Evolutionary conservation across 176 grass and related monocot species (phyloP), one percentile per base, ranked within the genome.

Genomic region (Alopecurus myosuroides): DNA sequence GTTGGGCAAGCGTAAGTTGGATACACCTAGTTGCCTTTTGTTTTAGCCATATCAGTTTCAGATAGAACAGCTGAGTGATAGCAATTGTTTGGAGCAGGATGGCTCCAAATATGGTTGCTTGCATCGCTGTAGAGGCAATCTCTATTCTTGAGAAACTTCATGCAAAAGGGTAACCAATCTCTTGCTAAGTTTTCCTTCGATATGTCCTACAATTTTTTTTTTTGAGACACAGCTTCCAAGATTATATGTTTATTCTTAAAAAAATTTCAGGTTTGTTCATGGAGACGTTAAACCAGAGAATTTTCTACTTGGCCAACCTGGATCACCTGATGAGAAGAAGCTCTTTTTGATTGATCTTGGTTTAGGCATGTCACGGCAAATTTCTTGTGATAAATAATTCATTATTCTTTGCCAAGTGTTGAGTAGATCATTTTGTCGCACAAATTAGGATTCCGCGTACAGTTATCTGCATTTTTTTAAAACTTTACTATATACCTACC

Each of bases 261-360:
- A 58, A 74, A 80, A 70, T 86, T 36, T 69, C 89, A 98, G 96
- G 83, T 98, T 98, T 92, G 96, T 98, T 61, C 96, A 98, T 87
- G 96, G 96, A 88, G 96, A 98, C 78, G 93, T 98, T 66, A 98
- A 98, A 85, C 96, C 96, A 22, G 96, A 98, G 84, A 98, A 98
- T 79, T 98, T 98, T 85, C 85, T 98, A 70, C 93, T 98, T 82
- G 96, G 96, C 83, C 96, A 98, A 65, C 93, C 91, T 80, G 93
- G 96, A 85, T 90, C 96, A 62, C 88, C 93, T 83, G 96, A 98
- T 80, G 96, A 98, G 87, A 98, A 98, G 78, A 98, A 95, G 70
- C 96, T 98, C 51, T 98, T 93, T 84, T 78, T 98, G 61, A 95
- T 98, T 77, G 96, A 98, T 95, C 96, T 98, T 95, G 96, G 96